Evolutionary conservation across 371 early-diverging fungal genomes (phyloP).

Genomic region (Parasitella parasitica): DNA sequence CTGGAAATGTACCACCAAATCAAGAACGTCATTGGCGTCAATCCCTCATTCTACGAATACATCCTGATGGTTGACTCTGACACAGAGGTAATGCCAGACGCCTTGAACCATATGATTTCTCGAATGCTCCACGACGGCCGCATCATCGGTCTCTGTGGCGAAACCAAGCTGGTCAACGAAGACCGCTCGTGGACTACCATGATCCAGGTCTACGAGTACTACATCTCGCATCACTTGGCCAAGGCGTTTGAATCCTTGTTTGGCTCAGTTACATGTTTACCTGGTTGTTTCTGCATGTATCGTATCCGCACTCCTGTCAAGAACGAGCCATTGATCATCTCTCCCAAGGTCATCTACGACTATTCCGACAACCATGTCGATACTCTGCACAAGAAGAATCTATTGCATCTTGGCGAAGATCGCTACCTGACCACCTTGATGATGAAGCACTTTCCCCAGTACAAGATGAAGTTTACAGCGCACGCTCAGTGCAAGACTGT

Average conservation of each 20-base stretch:
- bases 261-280: slow-evolving; percentile 95
- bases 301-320: slow-evolving; percentile 83
- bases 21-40: slow-evolving; percentile 88
- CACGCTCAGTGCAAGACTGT: slow-evolving; percentile 97
- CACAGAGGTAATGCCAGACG: slow-evolving; percentile 84
- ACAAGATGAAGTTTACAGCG: slow-evolving; percentile 96
- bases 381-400: slow-evolving; percentile 95
- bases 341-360: slow-evolving; percentile 88
- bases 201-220: slow-evolving; percentile 99
- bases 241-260: slow-evolving; percentile 99
- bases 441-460: slow-evolving; percentile 97
- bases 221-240: slow-evolving; percentile 96
- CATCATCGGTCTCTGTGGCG: slow-evolving; percentile 93
- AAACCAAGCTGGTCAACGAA: slow-evolving; percentile 89
- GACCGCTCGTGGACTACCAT: slow-evolving; percentile 92
- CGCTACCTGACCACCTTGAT: slow-evolving; percentile 95
- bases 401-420: slow-evolving; percentile 78
- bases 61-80: slow-evolving; percentile 96
- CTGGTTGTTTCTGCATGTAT: slow-evolving; percentile 97
- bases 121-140: slow-evolving; percentile 87
- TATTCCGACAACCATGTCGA: slow-evolving; percentile 96
- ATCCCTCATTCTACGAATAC: slow-evolving; percentile 88
- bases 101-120: slow-evolving; percentile 85
- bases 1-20: slow-evolving; percentile 93
- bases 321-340: slow-evolving; percentile 89